Conservation (phyloP, 352 stramenopile genomes). For the Globisporangium nagaii region DNA sequence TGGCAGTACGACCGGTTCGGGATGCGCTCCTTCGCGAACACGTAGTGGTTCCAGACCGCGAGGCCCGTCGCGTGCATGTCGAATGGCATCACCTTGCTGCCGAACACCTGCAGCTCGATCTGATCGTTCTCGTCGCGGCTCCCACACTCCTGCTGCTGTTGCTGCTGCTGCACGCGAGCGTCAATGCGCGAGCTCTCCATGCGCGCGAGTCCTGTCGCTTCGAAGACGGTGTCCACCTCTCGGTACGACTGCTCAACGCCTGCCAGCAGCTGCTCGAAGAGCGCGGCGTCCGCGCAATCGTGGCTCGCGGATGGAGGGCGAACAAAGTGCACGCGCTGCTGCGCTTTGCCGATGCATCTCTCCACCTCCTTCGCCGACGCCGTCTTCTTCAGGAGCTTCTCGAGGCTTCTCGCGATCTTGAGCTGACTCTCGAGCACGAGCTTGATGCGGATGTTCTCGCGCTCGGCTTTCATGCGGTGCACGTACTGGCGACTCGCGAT, state of each 20-base stretch:
- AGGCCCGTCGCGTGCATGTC: slow-evolving; percentile 29
- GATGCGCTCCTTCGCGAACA: slow-evolving; percentile 26
- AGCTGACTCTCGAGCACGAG: slow-evolving; percentile 43
- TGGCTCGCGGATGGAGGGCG: too few relatives aligned
- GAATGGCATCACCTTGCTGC: slow-evolving; percentile 44
- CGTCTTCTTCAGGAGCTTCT: slow-evolving; percentile 34
- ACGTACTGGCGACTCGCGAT: neutral
- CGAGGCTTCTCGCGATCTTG: slow-evolving; percentile 37
- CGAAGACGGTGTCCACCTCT: slow-evolving; percentile 23
- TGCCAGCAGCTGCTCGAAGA: slow-evolving; percentile 23
- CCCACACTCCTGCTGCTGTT: slow-evolving; percentile 3
- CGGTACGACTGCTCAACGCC: slow-evolving; percentile 21
- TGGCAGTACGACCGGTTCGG: slow-evolving; percentile 37
- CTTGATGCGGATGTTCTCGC: slow-evolving; percentile 48
- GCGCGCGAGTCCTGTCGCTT: slow-evolving; percentile 31
- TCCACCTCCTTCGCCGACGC: too few relatives aligned
- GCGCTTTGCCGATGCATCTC: too few relatives aligned
- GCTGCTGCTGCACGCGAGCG: slow-evolving; percentile 2
- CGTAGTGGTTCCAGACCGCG: slow-evolving; percentile 39
- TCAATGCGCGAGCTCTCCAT: slow-evolving; percentile 24
- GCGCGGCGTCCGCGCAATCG: slow-evolving; percentile 10
- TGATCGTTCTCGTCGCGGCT: slow-evolving; percentile 27
- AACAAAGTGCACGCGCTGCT: too few relatives aligned
- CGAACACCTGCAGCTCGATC: slow-evolving; percentile 38
- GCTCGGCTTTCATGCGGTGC: slow-evolving; percentile 14